Base-by-base conservation (phyloP, 2,329 filamentous ascomycete species). In the Diaporthe capsici region DNA sequence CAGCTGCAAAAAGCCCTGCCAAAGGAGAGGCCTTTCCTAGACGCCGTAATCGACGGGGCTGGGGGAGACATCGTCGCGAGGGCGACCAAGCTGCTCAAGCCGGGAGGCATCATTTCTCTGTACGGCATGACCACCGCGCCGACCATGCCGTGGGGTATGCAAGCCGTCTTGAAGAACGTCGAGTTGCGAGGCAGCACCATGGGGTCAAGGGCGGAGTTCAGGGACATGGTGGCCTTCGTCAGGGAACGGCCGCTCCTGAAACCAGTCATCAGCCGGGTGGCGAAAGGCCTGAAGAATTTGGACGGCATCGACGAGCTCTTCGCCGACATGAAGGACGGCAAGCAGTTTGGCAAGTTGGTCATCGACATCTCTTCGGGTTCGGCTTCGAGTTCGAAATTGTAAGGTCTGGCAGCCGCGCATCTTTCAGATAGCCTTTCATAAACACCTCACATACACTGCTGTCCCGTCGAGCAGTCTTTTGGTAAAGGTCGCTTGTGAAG, bases 101-200 rank as follows among this genome's bases (percentile, higher is more conserved):
- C 90, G 1, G 96, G 97, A 8, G 97, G 96, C 73, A 89, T 96
- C n/a, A 93, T 98, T 76, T 90, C 92, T 2, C 88, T 93, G 79
- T 98, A 98, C 83, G 96, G 97, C 76, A 98, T 98, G 96, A 98
- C 96, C 0, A 86, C 94, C 3, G 87, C 88, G 0, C 96, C 96
- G 1, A 95, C 93, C 85, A 96, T 98, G 93, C 92, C 94, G 71
- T 98, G 94, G 90, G 81, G 91, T 17, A 98, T 98, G 94, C 85
- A 88, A 76, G 95, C 95, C 0, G 94, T 97, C 20, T 84, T 98
- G 76, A 94, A 93, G 84, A 98, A 98, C 81, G 90, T 98, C 72
- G 96, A 98, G 79, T 88, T 98, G 39, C 90, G 90, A 67, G 96
- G 97, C 25, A 92, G 91, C 20, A 98, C 96, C 0, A 98, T 98